Evolutionary conservation across 108 stramenopile genomes (phyloP).

Genomic region (Aurantiochytrium sp.): DNA sequence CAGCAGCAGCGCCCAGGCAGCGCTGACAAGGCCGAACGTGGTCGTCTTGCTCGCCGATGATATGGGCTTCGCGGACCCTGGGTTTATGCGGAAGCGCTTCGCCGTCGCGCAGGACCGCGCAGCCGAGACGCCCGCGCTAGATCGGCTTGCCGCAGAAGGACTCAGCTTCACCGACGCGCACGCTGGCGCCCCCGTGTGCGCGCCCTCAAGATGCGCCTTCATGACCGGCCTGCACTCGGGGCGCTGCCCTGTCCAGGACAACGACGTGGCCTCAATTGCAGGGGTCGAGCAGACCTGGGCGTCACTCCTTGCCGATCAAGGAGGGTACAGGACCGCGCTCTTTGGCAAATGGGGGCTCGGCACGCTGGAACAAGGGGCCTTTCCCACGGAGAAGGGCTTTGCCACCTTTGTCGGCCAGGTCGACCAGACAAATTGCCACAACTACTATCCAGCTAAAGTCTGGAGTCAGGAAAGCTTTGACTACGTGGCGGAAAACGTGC

Average conservation of each 20-base stretch:
- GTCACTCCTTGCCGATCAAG: not conserved
- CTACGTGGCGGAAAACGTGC: not conserved
- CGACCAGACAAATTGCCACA: not conserved
- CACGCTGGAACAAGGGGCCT: not conserved
- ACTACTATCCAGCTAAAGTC: not conserved
- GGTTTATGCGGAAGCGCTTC: not conserved
- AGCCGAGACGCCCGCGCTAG: not conserved
- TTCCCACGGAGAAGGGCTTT: not conserved
- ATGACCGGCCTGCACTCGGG: slow-evolving; percentile 30
- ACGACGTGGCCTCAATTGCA: not conserved
- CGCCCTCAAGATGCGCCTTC: not conserved
- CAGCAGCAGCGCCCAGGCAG: no score
- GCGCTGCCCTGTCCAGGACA: not conserved
- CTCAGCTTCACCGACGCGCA: not conserved
- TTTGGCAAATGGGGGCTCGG: slow-evolving; percentile 19
- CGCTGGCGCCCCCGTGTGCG: slow-evolving; percentile 14
- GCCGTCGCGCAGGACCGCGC: not conserved
- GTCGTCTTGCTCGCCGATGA: not conserved
- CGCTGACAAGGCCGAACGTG: no score
- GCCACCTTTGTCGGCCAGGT: not conserved
- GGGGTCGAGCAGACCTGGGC: not conserved
- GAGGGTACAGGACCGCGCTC: not conserved
- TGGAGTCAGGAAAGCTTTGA: not conserved
- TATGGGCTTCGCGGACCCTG: not conserved
- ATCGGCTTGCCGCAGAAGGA: not conserved